A percentile compares a stretch with the other conserved stretches of the same genome.
Evolutionary conservation across 805 yeast species (phyloP).

Genomic region (Metschnikowia gruessii): DNA sequence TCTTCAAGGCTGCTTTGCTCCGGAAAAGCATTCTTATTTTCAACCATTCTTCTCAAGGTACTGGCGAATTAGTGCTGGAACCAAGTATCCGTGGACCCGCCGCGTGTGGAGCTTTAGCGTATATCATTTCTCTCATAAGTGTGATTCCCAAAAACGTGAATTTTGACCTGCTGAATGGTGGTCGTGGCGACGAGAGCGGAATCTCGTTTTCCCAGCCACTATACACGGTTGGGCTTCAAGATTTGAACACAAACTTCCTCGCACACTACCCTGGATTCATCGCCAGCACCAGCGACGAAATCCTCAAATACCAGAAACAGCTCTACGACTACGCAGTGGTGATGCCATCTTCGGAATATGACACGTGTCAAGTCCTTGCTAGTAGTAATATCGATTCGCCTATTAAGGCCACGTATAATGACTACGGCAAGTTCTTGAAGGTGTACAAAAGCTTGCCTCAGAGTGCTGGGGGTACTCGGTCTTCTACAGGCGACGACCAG

Average conservation of each 20-base stretch:
- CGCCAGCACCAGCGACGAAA: constrained; percentile 66
- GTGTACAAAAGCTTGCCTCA: constrained; percentile 28
- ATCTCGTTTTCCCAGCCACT: constrained; percentile 44
- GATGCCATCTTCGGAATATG: constrained; percentile 17
- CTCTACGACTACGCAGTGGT: constrained; percentile 48
- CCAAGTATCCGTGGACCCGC: constrained; percentile 13
- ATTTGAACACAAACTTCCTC: constrained; percentile 29
- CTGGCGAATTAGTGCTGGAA: constrained; percentile 11
- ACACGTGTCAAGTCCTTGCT: constrained; percentile 11
- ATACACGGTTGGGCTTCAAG: constrained; percentile 64
- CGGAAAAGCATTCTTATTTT: constrained; percentile 50
- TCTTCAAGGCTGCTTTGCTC: constrained; percentile 62
- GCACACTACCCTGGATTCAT: constrained; percentile 39
- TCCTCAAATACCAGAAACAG: constrained; percentile 51
- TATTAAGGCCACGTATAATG: constrained; percentile 34
- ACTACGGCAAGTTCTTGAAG: constrained; percentile 35
- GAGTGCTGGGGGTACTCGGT: not conserved
- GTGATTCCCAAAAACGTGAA: constrained; percentile 57
- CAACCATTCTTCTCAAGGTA: constrained; percentile 16
- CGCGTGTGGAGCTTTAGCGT: constrained; percentile 46
- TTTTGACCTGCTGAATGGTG: constrained; percentile 15
- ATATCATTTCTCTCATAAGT: constrained; percentile 58
- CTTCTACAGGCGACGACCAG: constrained; percentile 25
- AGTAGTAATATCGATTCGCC: constrained; percentile 12
- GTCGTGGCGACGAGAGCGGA: constrained; percentile 1